Conservation (phyloP, 2,329 filamentous ascomycete species). For the Alternaria gansuensis region DNA sequence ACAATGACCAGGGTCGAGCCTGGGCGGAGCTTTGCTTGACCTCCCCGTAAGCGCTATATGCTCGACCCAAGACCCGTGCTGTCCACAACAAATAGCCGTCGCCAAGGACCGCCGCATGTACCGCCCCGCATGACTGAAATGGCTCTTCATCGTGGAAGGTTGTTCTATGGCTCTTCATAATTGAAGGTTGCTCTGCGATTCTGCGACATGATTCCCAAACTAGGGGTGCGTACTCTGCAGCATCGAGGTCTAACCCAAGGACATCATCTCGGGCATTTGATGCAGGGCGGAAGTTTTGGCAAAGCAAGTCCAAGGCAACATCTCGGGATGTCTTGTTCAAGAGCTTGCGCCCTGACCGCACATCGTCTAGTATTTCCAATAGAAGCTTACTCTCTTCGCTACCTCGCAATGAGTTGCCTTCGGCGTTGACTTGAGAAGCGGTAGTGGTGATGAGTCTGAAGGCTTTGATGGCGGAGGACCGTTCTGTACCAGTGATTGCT, state of each 20-base stretch:
- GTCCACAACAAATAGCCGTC: constrained; percentile 83
- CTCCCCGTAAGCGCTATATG: constrained; percentile 72
- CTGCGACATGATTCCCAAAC: constrained; percentile 80
- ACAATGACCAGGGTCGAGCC: constrained; percentile 40
- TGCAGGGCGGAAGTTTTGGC: constrained; percentile 74
- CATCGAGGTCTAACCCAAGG: constrained; percentile 71
- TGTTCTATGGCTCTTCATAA: too few species aligned
- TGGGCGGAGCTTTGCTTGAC: constrained; percentile 58
- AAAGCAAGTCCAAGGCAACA: constrained; percentile 76
- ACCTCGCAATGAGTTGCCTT: constrained; percentile 73
- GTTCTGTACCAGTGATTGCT: constrained; percentile 30
- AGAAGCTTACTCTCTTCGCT: constrained; percentile 83
- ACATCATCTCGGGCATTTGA: constrained; percentile 69
- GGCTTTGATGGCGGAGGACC: constrained; percentile 55
- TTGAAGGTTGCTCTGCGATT: too few species aligned
- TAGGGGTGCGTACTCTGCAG: constrained; percentile 68
- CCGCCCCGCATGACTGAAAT: too few species aligned
- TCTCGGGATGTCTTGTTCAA: constrained; percentile 75
- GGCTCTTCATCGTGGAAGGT: too few species aligned
- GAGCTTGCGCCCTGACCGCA: constrained; percentile 67
- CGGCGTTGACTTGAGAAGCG: constrained; percentile 71
- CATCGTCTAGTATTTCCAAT: constrained; percentile 80
- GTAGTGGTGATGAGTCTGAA: constrained; percentile 75
- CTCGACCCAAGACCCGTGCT: constrained; percentile 81
- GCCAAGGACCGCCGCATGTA: too few species aligned